Evolutionary conservation across 192 early-diverging fungal species (phyloP), one percentile per base, ranked within the genome.

Genomic region (Entomortierella chlamydospora): DNA sequence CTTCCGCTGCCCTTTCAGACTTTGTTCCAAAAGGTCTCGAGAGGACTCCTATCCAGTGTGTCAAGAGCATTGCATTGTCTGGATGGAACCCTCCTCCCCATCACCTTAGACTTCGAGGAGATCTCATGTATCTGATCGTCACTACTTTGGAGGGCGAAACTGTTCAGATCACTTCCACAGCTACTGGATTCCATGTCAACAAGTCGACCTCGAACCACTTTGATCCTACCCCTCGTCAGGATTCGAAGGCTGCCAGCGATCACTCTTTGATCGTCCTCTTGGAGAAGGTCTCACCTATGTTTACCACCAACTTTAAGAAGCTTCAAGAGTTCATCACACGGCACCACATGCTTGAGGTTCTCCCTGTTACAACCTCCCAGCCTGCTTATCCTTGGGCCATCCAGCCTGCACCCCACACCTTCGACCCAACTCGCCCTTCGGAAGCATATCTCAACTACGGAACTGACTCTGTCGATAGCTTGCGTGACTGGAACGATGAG

Each of bases 401-500:
- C 30, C 85, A 87, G 41, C 85, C 70, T 28, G 43, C 72, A 4
- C 66, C 70, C 17, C 86, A 90, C 57, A 83, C 82, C 15, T 84
- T 86, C 45, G 94, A 95, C 68, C 62, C 86, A 23, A 82, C 87
- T 33, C 90, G 93, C 34, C 86, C 87, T 23, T 71, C 93, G 34
- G 93, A 94, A 68, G 69, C 84, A 18, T 81, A 88, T 39, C 76
- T 95, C 11, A 82, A 84, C 61, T 86, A 85, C 54, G 88, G 90
- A 22, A 71, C 82, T 20, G 88, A 90, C 54, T 84, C 87, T 33
- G 87, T 93, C 5, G 90, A 89, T 30, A 85, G 89, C 31, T 61
- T 93, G 57, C 93, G 95, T 55, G 97, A 98, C 73, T 99, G 97
- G 97, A 98, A 99, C 82, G 97, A 99, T 64, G 97, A 99, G 78